Percentiles rank a stretch among this genome's conserved stretches.
These are phyloP conservation scores for Gossypium australe DNA, from an alignment of 345 rosid species.

Conservation along the genomic window DNA sequence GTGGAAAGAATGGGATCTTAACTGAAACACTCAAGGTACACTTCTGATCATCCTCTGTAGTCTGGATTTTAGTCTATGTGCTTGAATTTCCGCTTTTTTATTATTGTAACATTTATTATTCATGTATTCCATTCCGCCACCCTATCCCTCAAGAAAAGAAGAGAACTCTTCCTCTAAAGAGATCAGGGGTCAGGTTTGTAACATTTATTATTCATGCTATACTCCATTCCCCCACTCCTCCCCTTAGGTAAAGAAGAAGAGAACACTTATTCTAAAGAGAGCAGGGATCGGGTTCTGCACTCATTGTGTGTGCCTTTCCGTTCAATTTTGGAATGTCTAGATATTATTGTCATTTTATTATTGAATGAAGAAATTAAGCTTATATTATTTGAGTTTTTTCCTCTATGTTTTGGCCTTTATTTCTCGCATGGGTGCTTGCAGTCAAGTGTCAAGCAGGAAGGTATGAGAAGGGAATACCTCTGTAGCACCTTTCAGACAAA, in stretches of 20 bases:
- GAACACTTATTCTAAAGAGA: not conserved
- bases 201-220: not conserved
- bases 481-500: slow-evolving; percentile 24
- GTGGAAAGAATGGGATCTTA: slow-evolving; percentile 53
- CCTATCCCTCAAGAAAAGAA: not conserved
- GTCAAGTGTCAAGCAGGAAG: slow-evolving; percentile 52
- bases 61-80: not conserved
- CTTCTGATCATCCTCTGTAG: not conserved
- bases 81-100: not conserved
- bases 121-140: not conserved
- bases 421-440: slow-evolving; percentile 20
- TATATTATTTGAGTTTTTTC: not conserved
- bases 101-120: not conserved
- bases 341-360: not conserved
- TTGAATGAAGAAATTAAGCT: slow-evolving; percentile 4
- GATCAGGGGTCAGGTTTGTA: not conserved
- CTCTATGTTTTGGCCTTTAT: slow-evolving; percentile 9
- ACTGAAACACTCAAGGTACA: slow-evolving; percentile 53
- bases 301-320: not conserved
- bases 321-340: not conserved
- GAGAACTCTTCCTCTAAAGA: not conserved
- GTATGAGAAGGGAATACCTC: slow-evolving; percentile 43
- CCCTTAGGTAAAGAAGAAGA: not conserved
- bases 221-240: not conserved
- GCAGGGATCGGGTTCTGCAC: not conserved